Percentiles rank a stretch among this genome's conserved stretches.
phyloP scores from a whole-genome alignment of 148 eudicot species.

The Silene conica region DNA sequence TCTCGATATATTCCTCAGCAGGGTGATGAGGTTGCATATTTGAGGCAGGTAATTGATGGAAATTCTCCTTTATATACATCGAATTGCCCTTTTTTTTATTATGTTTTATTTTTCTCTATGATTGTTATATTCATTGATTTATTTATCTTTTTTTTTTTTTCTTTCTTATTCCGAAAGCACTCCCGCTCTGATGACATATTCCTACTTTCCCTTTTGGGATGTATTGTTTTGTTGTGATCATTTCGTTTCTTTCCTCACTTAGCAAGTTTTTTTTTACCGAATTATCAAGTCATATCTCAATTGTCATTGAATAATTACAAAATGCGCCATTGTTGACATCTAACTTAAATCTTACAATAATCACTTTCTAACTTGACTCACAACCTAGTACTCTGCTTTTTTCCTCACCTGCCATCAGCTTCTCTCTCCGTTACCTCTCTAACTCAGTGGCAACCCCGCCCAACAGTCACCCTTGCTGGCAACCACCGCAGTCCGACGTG shows the following conservation, averaged over 20 bases:
- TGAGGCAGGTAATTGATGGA: slow-evolving; percentile 67
- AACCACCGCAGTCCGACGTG: background rate
- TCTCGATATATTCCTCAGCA: slow-evolving; percentile 87
- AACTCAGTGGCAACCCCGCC: background rate
- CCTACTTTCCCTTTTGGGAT: background rate
- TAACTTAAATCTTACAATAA: background rate
- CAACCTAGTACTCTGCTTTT: background rate
- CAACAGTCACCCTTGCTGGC: background rate
- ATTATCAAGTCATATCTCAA: background rate
- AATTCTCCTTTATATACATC: background rate
- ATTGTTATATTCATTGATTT: background rate
- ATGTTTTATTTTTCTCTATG: background rate
- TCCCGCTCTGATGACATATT: background rate
- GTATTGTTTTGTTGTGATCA: background rate
- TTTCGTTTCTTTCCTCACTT: background rate
- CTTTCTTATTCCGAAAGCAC: background rate
- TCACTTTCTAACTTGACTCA: background rate
- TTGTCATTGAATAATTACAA: background rate
- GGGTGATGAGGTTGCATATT: slow-evolving; percentile 85
- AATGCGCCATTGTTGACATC: background rate
- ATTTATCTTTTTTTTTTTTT: too few species aligned
- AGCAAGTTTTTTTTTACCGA: background rate
- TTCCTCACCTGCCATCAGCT: background rate
- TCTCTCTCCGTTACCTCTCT: background rate
- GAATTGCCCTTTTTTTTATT: too few species aligned